These are phyloP conservation scores for Chaetomium cochliodes DNA, from an alignment of 495 filamentous ascomycete species.

Conservation along the genomic window DNA sequence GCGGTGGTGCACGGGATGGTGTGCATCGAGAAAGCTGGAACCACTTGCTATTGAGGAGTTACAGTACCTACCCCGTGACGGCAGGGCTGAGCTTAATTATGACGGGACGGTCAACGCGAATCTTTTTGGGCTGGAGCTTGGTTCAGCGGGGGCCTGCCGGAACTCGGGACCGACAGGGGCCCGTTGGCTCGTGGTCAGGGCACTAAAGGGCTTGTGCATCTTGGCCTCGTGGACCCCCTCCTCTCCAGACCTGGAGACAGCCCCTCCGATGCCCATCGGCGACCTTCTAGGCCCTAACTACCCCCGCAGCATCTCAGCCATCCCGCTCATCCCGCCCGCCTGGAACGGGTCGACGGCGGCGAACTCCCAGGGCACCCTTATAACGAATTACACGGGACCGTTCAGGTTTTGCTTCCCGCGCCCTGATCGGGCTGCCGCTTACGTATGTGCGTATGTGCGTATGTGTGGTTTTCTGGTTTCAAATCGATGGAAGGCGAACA, in stretches of 20 bases:
- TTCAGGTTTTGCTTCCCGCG: neutral
- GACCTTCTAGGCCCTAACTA: neutral
- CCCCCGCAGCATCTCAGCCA: neutral
- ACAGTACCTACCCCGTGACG: neutral
- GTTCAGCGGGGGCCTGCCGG: slow-evolving; percentile 8
- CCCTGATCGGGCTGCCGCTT: neutral
- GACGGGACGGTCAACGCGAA: neutral
- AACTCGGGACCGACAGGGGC: slow-evolving; percentile 14
- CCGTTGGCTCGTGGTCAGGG: neutral
- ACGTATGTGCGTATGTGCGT: too few relatives aligned
- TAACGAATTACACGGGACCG: neutral
- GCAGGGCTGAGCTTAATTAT: slow-evolving; percentile 2
- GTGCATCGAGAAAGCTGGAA: neutral
- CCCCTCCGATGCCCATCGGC: neutral
- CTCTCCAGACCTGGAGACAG: neutral
- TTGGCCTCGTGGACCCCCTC: neutral
- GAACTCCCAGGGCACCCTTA: neutral
- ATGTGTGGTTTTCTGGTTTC: too few relatives aligned
- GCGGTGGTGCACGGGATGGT: slow-evolving; percentile 3
- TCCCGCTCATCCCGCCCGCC: neutral
- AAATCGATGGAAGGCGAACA: too few relatives aligned
- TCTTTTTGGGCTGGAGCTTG: slow-evolving; percentile 3
- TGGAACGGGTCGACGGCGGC: neutral
- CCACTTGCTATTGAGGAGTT: too few relatives aligned
- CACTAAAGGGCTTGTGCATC: neutral